A percentile compares a stretch with the other conserved stretches of the same genome.
These are phyloP conservation scores for Ascoidea rubescens DNA, from an alignment of 805 yeast species.

Conservation along the genomic window DNA sequence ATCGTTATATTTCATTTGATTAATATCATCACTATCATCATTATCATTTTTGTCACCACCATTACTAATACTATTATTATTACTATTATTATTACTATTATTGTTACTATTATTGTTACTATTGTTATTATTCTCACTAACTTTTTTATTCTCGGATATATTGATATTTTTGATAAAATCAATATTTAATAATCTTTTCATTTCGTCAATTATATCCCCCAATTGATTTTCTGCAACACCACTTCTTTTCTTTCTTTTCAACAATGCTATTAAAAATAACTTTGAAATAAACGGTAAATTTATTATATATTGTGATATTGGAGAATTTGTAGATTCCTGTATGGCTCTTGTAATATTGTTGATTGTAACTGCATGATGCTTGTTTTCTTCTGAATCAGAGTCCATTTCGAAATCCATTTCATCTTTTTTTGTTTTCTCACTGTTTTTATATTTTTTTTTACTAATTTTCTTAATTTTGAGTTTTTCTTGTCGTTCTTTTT, in stretches of 20 bases:
- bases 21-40: constrained; percentile 11
- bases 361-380: constrained; percentile 45
- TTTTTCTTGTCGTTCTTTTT: constrained; percentile 8
- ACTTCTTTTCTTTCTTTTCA: constrained; percentile 49
- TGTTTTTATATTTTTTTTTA: constrained; percentile 1
- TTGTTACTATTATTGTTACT: not conserved
- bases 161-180: constrained; percentile 13
- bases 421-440: not conserved
- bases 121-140: not conserved
- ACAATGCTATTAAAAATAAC: constrained; percentile 52
- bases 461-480: constrained; percentile 11
- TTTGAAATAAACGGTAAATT: constrained; percentile 58
- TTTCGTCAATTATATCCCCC: constrained; percentile 72
- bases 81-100: too few species aligned
- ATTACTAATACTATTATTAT: constrained; percentile 5
- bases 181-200: constrained; percentile 36
- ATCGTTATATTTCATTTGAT: constrained; percentile 10
- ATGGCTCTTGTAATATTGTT: constrained; percentile 70
- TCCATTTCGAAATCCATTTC: constrained; percentile 5
- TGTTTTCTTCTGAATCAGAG: constrained; percentile 18
- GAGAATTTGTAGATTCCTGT: constrained; percentile 64
- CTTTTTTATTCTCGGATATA: constrained; percentile 4
- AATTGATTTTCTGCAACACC: constrained; percentile 59
- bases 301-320: constrained; percentile 43
- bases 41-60: constrained; percentile 13